Conservation (phyloP, 2,329 filamentous ascomycete genomes). For the Zalaria sp. region DNA sequence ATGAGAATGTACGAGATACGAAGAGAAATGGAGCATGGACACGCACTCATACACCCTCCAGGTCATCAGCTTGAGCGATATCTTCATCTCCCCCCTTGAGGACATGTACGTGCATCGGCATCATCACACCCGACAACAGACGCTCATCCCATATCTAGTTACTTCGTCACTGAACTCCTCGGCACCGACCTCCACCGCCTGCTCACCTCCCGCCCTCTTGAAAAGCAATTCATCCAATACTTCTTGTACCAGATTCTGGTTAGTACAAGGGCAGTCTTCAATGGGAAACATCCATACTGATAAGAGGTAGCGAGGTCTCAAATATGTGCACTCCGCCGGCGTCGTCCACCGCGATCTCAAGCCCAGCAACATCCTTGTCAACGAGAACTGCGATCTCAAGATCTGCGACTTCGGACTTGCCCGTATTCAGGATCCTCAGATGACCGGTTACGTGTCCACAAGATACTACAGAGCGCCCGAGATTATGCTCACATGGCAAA, state of each 20-base stretch:
- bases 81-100: constrained; percentile 97
- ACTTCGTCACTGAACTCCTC: constrained; percentile 95
- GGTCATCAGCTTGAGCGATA: constrained; percentile 98
- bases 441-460: constrained; percentile 98
- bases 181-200: constrained; percentile 93
- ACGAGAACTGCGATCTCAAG: constrained; percentile 98
- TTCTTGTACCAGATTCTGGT: constrained; percentile 99
- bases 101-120: constrained; percentile 57
- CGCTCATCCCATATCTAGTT: constrained; percentile 38
- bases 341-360: constrained; percentile 97
- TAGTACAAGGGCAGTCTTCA: constrained; percentile 21
- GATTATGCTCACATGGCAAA: constrained; percentile 99
- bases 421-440: constrained; percentile 96
- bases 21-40: constrained; percentile 5
- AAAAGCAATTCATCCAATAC: constrained; percentile 99
- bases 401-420: constrained; percentile 98
- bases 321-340: constrained; percentile 97
- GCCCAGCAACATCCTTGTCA: constrained; percentile 97
- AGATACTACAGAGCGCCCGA: constrained; percentile 97
- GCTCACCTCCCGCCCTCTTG: constrained; percentile 84
- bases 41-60: constrained; percentile 5
- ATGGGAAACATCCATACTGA: background rate
- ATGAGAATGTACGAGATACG: constrained; percentile 65
- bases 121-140: background rate
- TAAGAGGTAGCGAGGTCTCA: constrained; percentile 66